Base-by-base conservation (phyloP, 2,329 filamentous ascomycete genomes). In the Claviceps spartinae region DNA sequence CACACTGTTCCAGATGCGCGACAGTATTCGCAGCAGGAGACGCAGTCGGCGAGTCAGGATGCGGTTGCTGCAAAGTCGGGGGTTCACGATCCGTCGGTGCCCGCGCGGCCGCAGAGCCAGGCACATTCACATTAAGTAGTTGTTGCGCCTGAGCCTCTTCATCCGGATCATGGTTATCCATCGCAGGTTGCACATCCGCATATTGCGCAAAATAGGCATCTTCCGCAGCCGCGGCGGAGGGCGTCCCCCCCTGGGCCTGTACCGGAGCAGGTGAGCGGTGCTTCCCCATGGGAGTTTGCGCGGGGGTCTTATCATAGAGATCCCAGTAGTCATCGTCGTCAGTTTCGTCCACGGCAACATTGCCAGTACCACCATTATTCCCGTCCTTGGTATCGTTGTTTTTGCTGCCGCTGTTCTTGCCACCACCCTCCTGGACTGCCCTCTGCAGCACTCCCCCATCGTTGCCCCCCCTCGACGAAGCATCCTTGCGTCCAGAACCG, bases 101-200 rank as follows among this genome's bases (percentile, higher is more conserved):
- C 30, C 9, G 9, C 49, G 24, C 18, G 50, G 58, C 41, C 54
- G 24, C 54, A 36, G 65, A 57, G 47, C 55, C 62, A n/a, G 58
- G 60, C 3, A 70, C 70, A 6, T 67, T 8, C 30, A 34, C 30
- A 41, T 41, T 65, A 18, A 67, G 57, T 52, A 64, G 59, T 37
- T 65, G 60, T 45, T 64, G 60, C 49, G 56, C 57, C 47, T 58
- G 58, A 2, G 60, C 69, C 52, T 73, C 82, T 67, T 88, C 85
- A 59, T 88, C 84, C n/a, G 86, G 86, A 58, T 90, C 86, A 63
- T 90, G 82, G 52, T 80, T 81, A 65, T 91, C 87, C 73, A 91
- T 81, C 36, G 86, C 86, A 2, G 86, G 85, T 63, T 91, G 86
- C 8, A 91, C 85, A 56, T 79, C 73, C 59, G 85, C 82, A 64